phyloP scores from a whole-genome alignment of 306 rosid genomes.

The Argentina anserina region DNA sequence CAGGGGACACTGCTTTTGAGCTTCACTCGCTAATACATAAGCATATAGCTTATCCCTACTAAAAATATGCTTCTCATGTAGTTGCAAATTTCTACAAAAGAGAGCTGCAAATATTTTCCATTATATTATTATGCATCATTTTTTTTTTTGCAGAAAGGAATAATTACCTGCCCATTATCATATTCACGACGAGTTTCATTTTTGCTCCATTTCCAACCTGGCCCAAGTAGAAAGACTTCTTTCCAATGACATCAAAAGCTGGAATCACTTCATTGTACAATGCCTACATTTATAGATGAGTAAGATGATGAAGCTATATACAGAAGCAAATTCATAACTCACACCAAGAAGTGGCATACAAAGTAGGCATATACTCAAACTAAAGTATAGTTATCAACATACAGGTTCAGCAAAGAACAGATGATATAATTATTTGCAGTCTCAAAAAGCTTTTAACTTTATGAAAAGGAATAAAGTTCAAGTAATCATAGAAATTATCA shows the following conservation, averaged over 20 bases:
- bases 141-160: background rate
- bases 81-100: background rate
- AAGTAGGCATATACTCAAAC: background rate
- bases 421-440: background rate
- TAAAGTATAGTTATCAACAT: no score
- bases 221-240: conserved; percentile 82
- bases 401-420: no score
- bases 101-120: background rate
- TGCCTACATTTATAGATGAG: conserved; percentile 39
- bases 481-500: background rate
- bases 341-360: background rate
- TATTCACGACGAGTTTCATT: conserved; percentile 95
- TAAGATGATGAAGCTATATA: conserved; percentile 12
- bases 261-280: conserved; percentile 64
- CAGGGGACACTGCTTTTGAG: background rate
- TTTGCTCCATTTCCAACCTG: conserved; percentile 93
- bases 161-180: conserved; percentile 94
- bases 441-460: background rate
- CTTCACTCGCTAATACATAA: background rate
- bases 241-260: conserved; percentile 67
- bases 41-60: background rate
- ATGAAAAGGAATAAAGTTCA: background rate
- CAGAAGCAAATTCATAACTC: background rate
- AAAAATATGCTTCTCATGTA: background rate
- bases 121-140: conserved; percentile 5